Base-by-base conservation (phyloP, 257 asterid genomes). In the Petunia axillaris region DNA sequence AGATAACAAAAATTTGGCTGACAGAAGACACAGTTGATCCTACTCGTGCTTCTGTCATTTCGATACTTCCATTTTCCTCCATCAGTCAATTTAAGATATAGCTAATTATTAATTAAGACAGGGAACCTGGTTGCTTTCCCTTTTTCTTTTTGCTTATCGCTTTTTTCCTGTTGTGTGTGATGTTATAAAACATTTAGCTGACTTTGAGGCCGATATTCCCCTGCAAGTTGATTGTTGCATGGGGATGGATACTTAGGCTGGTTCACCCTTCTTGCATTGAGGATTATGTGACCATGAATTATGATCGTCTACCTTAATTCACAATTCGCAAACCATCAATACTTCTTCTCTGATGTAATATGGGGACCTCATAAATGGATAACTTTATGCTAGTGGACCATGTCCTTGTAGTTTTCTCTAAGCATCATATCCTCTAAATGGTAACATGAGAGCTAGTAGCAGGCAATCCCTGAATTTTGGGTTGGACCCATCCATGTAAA, bases 1-100 rank as follows among this genome's bases (percentile, higher is more conserved):
- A 64, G 64, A 38, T 81, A 48, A 25, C 15, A 76, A 68, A 76
- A 68, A 76, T 37, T 70, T 62, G 57, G 59, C 75, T 13, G 57
- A 48, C 43, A 11, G n/a, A 70, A 48, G 2, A 77, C 43, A 40
- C 13, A 40, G 78, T 36, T 38, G 39, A 68, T 70, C 40, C 62
- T 37, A 43, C 63, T 50, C 63, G 46, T 62, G 25, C 60, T 9
- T n/a, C 43, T 62, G 81, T 25, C 9, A 77, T 62, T 78, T 65
- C 13, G 75, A 63, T 35, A 15, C 60, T 63, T 9, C 38, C 39
- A 5, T 25, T 6, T 35, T 9, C 13, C 57, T n/a, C 2, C 1
- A 63, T 46, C 62, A 78, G 59, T n/a, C 71, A 77, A 58, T 58
- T 43, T 25, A 25, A 16, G n/a, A 57, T 77, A 25, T 35, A 11